A percentile compares a stretch with the other conserved stretches of the same genome.
These are phyloP conservation scores for Globisporangium yorkense DNA, from an alignment of 352 stramenopile species.

Conservation along the genomic window DNA sequence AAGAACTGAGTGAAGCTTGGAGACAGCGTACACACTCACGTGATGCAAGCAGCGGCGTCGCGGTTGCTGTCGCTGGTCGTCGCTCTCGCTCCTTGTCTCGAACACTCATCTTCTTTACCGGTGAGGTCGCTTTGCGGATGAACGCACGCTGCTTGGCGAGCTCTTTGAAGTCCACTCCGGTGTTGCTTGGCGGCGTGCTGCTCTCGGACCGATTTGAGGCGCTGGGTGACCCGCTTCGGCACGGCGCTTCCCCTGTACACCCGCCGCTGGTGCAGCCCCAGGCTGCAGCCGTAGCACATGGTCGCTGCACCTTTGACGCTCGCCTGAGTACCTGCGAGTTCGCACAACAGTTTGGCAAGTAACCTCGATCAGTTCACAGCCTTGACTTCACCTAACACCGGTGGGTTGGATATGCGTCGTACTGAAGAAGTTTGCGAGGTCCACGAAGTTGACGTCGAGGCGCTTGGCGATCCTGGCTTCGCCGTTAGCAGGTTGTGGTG, in stretches of 20 bases:
- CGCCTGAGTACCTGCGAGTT: slow-evolving; percentile 4
- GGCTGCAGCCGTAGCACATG: slow-evolving; percentile 10
- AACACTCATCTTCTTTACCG: slow-evolving; percentile 18
- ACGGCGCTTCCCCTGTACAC: neutral
- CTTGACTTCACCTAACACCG: neutral
- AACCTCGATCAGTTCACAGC: neutral
- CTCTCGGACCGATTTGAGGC: neutral
- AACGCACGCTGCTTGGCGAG: slow-evolving; percentile 62
- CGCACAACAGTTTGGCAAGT: neutral
- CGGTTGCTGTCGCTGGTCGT: slow-evolving; percentile 1
- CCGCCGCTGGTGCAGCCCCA: neutral
- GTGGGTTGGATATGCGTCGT: neutral
- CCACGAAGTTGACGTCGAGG: slow-evolving; percentile 6
- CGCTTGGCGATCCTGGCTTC: neutral
- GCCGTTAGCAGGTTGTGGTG: neutral
- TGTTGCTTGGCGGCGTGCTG: neutral
- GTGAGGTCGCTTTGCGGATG: slow-evolving; percentile 30
- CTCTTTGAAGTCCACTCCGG: slow-evolving; percentile 23
- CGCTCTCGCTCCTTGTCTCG: slow-evolving; percentile 10
- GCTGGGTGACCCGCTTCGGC: neutral
- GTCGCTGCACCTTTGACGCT: slow-evolving; percentile 10
- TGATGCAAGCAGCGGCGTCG: slow-evolving; percentile 3
- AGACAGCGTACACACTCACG: slow-evolving; percentile 5
- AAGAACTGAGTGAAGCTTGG: neutral
- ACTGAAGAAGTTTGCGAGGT: slow-evolving; percentile 5